These are phyloP conservation scores for Candida caryicola DNA, from an alignment of 805 yeast genomes.

Conservation along the genomic window DNA sequence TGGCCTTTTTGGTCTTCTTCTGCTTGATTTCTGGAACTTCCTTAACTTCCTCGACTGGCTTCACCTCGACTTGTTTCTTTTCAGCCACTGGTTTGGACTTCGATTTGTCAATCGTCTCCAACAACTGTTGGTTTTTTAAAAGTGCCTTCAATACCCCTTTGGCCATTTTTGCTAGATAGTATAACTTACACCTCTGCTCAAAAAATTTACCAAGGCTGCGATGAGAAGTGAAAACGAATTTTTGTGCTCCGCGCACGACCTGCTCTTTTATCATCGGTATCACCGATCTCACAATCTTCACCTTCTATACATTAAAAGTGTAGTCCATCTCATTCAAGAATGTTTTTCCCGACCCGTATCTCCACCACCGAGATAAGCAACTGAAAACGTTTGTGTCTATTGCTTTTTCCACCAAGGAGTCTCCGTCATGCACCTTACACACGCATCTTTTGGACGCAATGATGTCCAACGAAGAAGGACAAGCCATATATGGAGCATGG, in stretches of 20 bases:
- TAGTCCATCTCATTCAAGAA: slow-evolving; percentile 46
- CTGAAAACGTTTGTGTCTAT: slow-evolving; percentile 52
- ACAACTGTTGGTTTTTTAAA: slow-evolving; percentile 26
- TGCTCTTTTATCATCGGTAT: background rate
- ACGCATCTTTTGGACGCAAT: slow-evolving; percentile 36
- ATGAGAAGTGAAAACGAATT: slow-evolving; percentile 8
- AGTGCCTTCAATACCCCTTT: slow-evolving; percentile 31
- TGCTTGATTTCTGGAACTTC: slow-evolving; percentile 4
- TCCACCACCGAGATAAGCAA: slow-evolving; percentile 78
- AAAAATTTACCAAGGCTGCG: slow-evolving; percentile 12
- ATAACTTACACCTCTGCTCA: slow-evolving; percentile 4
- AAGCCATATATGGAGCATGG: slow-evolving; percentile 42
- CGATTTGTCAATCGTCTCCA: slow-evolving; percentile 23
- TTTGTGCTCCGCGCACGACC: slow-evolving; percentile 10
- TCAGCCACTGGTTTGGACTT: slow-evolving; percentile 19
- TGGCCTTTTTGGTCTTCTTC: slow-evolving; percentile 19
- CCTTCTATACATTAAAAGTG: slow-evolving; percentile 4
- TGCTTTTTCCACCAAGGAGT: slow-evolving; percentile 20
- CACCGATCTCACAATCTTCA: background rate
- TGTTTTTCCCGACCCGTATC: slow-evolving; percentile 56
- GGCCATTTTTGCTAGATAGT: slow-evolving; percentile 22
- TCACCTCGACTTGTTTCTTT: slow-evolving; percentile 7
- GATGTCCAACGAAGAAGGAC: slow-evolving; percentile 37
- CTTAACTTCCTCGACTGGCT: slow-evolving; percentile 11
- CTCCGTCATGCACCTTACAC: slow-evolving; percentile 22